Conservation (phyloP, 2,329 filamentous ascomycete genomes). For the Lizonia empirigonia region DNA sequence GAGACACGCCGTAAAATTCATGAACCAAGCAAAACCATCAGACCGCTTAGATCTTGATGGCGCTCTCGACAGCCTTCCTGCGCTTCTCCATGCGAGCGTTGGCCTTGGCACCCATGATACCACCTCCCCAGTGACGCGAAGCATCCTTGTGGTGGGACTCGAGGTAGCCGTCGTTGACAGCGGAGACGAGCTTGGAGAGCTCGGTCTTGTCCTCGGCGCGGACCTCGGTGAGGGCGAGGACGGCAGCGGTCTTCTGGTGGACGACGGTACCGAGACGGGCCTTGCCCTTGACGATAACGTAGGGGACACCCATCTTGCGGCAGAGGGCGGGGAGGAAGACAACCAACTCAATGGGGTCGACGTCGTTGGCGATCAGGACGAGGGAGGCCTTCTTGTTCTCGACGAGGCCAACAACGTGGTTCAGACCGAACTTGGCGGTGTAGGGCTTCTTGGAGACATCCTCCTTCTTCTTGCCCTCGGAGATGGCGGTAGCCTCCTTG, state of each 20-base stretch:
- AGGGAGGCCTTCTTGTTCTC: slow-evolving; percentile 98
- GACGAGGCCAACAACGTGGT: slow-evolving; percentile 74
- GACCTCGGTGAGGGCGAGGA: slow-evolving; percentile 94
- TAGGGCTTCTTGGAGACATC: slow-evolving; percentile 98
- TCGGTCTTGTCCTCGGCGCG: slow-evolving; percentile 98
- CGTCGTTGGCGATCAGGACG: slow-evolving; percentile 98
- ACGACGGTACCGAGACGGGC: slow-evolving; percentile 97
- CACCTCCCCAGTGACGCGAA: slow-evolving; percentile 97
- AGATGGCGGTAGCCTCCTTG: slow-evolving; percentile 96
- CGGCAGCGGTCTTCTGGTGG: slow-evolving; percentile 99
- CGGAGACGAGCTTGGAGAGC: slow-evolving; percentile 92
- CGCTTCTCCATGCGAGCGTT: slow-evolving; percentile 78
- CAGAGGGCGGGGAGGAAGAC: slow-evolving; percentile 98
- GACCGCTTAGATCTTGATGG: slow-evolving; percentile 90
- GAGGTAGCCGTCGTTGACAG: slow-evolving; percentile 97
- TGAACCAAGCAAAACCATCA: slow-evolving; percentile 32
- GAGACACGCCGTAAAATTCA: slow-evolving; percentile 47
- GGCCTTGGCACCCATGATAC: slow-evolving; percentile 98
- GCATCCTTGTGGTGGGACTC: slow-evolving; percentile 87
- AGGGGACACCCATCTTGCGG: slow-evolving; percentile 99
- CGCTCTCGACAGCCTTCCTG: slow-evolving; percentile 89
- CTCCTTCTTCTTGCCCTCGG: slow-evolving; percentile 99
- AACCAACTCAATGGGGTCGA: slow-evolving; percentile 99
- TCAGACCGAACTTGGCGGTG: slow-evolving; percentile 98
- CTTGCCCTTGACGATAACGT: slow-evolving; percentile 99